Evolutionary conservation across 345 rosid species (phyloP).

Genomic region (Psidium guajava): DNA sequence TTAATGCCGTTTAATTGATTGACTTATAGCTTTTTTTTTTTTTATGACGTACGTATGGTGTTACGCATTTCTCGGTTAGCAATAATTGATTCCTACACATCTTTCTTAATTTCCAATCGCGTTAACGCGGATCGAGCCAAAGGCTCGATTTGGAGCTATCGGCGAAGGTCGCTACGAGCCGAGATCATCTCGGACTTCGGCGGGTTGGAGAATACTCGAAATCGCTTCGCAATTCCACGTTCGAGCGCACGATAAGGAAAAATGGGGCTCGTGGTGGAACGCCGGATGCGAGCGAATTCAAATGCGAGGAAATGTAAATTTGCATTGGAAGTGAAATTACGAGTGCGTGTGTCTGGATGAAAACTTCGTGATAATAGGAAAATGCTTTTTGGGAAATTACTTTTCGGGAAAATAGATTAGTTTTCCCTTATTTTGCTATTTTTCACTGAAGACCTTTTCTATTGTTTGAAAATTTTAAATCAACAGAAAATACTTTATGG

Average conservation of each 20-base stretch:
- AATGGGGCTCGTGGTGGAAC: not conserved
- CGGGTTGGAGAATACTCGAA: not conserved
- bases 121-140: not conserved
- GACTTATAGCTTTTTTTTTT: not conserved
- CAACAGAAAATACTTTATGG: too few relatives aligned
- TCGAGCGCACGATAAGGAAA: not conserved
- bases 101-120: too few relatives aligned
- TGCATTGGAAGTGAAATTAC: not conserved
- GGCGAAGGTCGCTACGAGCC: rapidly evolving
- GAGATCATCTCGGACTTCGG: rapidly evolving
- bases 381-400: too few relatives aligned
- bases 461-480: too few relatives aligned
- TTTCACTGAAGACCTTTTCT: too few relatives aligned
- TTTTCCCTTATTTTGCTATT: too few relatives aligned
- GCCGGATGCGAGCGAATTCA: not conserved
- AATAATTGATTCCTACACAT: too few relatives aligned
- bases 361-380: too few relatives aligned
- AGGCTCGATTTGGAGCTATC: rapidly evolving
- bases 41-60: too few relatives aligned
- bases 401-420: too few relatives aligned
- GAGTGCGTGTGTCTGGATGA: too few relatives aligned
- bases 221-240: not conserved
- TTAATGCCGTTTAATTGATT: not conserved
- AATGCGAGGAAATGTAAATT: not conserved
- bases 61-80: too few relatives aligned